Evolutionary conservation across 73 alveolate species (phyloP), one percentile per base, ranked within the genome.

Genomic region (Stentor roeselii): DNA sequence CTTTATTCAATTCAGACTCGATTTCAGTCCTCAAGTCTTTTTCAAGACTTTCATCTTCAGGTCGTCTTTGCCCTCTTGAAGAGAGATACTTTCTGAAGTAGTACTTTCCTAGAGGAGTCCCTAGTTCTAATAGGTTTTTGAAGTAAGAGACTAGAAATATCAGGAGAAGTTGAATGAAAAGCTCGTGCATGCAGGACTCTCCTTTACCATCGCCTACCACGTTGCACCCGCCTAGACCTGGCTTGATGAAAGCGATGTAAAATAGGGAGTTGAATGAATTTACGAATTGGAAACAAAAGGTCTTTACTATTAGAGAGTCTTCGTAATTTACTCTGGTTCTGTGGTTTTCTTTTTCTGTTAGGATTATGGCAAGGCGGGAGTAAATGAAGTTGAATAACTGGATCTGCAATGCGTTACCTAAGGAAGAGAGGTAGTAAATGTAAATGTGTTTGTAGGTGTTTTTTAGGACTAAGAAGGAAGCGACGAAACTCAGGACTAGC

Each of bases 261-360:
- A 90, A 90, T 41, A 88, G 60, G 59, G 90, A 83, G 75, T 87
- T 90, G 84, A 87, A 90, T 32, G 86, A 67, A 75, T 90, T 90
- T 50, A 88, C 92, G 78, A 90, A 90, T 78, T 60, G 60, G 75
- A 90, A 90, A 34, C 86, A 75, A 80, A 78, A 87, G 3, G 83
- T 61, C 60, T 90, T 90, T 35, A 86, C 82, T 36, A 90, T 89
- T 3, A 83, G 85, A 6, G 90, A 59, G 3, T 80, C 82, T 75
- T 90, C 95, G 60, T 83, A 90, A 39, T 78, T 39, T 11, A 86
- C 60, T 38, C 76, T 82, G 15, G 89, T 87, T 36, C 87, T 87
- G 42, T 87, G 93, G 82, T 90, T 90, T 58, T 90, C 95, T 36
- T 50, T 83, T n/a, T 82, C 80, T 42, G 86, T 90, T 78, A 90